A percentile compares a stretch with the other conserved stretches of the same genome.
Conservation (phyloP, 1,139 yeast species). For the Pneumocystis murina region DNA sequence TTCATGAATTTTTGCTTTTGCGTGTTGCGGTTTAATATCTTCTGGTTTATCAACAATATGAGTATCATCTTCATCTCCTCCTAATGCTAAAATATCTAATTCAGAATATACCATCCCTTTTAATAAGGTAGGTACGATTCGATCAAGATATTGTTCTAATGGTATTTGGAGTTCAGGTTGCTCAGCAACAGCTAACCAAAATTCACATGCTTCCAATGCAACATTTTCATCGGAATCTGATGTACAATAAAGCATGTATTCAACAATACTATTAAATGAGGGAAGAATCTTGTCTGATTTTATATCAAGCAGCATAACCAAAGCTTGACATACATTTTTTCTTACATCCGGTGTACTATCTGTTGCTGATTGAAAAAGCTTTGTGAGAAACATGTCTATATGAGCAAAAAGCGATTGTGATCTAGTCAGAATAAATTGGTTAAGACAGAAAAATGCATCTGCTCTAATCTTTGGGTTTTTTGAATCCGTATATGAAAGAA, state of each 20-base stretch:
- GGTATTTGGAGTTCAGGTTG: constrained; percentile 25
- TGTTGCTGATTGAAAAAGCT: constrained; percentile 44
- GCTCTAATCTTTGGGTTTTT: constrained; percentile 42
- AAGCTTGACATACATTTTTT: constrained; percentile 63
- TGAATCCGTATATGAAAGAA: constrained; percentile 35
- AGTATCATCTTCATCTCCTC: constrained; percentile 47
- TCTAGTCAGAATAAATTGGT: constrained; percentile 57
- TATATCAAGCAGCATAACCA: constrained; percentile 55
- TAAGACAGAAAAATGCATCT: constrained; percentile 55
- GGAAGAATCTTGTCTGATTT: constrained; percentile 70
- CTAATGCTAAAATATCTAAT: constrained; percentile 58
- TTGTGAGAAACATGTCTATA: constrained; percentile 49
- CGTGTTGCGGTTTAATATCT: constrained; percentile 68
- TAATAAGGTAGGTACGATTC: constrained; percentile 59
- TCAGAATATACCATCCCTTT: constrained; percentile 80
- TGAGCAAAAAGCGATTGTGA: constrained; percentile 50
- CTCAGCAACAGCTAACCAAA: constrained; percentile 62
- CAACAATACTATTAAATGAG: constrained; percentile 70
- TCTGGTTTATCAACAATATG: constrained; percentile 76
- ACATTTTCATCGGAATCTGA: constrained; percentile 48
- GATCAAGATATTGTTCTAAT: constrained; percentile 37
- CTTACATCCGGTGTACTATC: constrained; percentile 49
- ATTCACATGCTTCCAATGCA: constrained; percentile 86
- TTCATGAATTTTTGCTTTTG: constrained; percentile 51
- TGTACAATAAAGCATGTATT: constrained; percentile 71